Conservation (phyloP, 1,284 basidiomycete species). For the Apiotrichum veenhuisii region DNA sequence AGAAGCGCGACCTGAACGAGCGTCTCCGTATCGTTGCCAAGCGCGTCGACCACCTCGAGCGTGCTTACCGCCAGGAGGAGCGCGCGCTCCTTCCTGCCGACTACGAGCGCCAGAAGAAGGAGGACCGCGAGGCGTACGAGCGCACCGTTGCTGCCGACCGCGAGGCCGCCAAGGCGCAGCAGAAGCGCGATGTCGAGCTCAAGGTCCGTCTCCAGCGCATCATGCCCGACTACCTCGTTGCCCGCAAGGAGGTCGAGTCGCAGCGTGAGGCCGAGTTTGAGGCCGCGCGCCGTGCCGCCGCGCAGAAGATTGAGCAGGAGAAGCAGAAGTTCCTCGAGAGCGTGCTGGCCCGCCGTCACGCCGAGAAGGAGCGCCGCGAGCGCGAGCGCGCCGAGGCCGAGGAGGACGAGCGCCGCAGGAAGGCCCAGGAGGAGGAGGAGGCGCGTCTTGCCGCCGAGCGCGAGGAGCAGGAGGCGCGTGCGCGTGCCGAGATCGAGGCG, state of each 20-base stretch:
- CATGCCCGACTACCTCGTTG: constrained; percentile 66
- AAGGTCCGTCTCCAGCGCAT: constrained; percentile 76
- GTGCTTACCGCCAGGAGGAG: constrained; percentile 93
- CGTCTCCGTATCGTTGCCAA: constrained; percentile 80
- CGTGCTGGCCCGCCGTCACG: constrained; percentile 51
- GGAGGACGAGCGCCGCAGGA: constrained; percentile 56
- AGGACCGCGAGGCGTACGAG: constrained; percentile 70
- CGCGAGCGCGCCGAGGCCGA: constrained; percentile 56
- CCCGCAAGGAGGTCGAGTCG: constrained; percentile 60
- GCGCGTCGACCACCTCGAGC: constrained; percentile 92
- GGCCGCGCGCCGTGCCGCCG: constrained; percentile 60
- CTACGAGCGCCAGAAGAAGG: constrained; percentile 79
- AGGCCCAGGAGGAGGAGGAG: constrained; percentile 54
- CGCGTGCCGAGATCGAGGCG: constrained; percentile 47
- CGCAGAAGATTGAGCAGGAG: constrained; percentile 75
- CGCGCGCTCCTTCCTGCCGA: constrained; percentile 79
- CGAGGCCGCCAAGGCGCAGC: constrained; percentile 61
- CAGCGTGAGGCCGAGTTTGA: constrained; percentile 70
- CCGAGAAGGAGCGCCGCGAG: constrained; percentile 61
- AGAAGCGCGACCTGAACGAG: constrained; percentile 85
- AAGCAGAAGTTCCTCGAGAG: constrained; percentile 67
- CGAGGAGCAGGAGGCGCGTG: constrained; percentile 35
- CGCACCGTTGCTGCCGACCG: constrained; percentile 61
- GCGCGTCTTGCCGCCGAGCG: constrained; percentile 28
- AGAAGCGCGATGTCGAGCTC: constrained; percentile 67